These are phyloP conservation scores for Canavalia ensiformis DNA, from an alignment of 306 rosid species.

Conservation along the genomic window DNA sequence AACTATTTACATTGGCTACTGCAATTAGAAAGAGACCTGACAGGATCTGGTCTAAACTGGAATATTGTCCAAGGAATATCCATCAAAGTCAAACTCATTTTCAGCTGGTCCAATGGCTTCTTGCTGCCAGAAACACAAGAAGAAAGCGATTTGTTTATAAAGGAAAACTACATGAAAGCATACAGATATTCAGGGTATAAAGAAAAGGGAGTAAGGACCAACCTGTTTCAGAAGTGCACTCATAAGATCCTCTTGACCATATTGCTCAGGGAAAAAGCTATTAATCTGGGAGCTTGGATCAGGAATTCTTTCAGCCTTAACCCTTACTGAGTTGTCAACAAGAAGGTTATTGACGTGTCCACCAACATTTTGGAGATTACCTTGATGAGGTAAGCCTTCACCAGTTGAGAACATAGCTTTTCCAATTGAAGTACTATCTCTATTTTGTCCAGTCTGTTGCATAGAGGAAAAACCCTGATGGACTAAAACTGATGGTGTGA, in stretches of 20 bases:
- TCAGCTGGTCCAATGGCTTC: constrained; percentile 68
- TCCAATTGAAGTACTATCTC: constrained; percentile 59
- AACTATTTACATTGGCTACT: constrained; percentile 69
- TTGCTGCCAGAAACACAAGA: constrained; percentile 63
- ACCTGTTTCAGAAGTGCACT: constrained; percentile 96
- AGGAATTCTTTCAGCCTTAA: constrained; percentile 66
- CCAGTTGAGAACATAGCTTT: constrained; percentile 60
- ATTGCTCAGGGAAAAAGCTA: constrained; percentile 66
- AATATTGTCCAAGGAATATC: constrained; percentile 83
- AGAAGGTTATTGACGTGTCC: constrained; percentile 58
- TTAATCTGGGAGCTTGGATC: constrained; percentile 53
- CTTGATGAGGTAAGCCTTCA: constrained; percentile 56
- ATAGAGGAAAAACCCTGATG: constrained; percentile 72
- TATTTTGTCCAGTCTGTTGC: constrained; percentile 62
- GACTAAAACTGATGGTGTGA: constrained; percentile 66
- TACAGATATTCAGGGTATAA: background rate
- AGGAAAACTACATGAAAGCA: constrained; percentile 4
- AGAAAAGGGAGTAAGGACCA: constrained; percentile 42
- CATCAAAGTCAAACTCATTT: constrained; percentile 85
- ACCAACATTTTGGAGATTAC: constrained; percentile 57
- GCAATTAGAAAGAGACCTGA: constrained; percentile 52
- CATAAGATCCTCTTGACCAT: constrained; percentile 92
- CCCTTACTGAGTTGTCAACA: constrained; percentile 61
- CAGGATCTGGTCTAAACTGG: constrained; percentile 63
- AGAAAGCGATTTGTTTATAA: constrained; percentile 7